Base-by-base conservation (phyloP, 2,329 filamentous ascomycete species). In the Xylariales sp. region DNA sequence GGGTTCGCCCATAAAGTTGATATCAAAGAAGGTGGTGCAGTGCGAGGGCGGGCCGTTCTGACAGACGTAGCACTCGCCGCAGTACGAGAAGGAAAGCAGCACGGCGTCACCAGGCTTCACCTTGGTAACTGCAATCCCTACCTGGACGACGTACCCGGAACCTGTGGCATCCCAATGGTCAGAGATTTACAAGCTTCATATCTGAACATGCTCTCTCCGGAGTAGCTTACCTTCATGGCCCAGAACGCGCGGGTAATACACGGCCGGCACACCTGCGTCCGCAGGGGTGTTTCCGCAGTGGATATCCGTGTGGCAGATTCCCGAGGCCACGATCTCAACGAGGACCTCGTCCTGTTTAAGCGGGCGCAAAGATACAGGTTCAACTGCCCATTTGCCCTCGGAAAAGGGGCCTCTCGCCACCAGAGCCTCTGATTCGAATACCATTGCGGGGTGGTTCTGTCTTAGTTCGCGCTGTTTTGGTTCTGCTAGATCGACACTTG, bases 231-330 rank as follows among this genome's bases (percentile, higher is more conserved):
- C 73, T 59, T 78, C 74, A 43, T 78, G 74, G 3, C 74, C 74
- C 13, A 75, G 54, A 1, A 77, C 62, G 18, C 61, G 53, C 0
- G 70, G 70, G 44, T 70, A 72, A 24, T 61, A 60, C 3, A 64
- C 55, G 3, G 62, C 57, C 3, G 56, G 54, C 2, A 56, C 53
- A 8, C 50, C 54, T 10, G 53, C 55, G 11, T 52, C 8, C 54
- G 59, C 44, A 0, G 44, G 27, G 5, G 50, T 56, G 7, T 63
- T 59, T 3, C 66, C 70, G 36, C 72, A 64, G 19, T 68, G 53
- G 8, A 74, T 49, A 44, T 78, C 74, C 0, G 72, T 74, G 41
- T 78, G 74, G 43, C 74, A 78, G 34, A 78, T 65, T 0, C 74
- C 74, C 0, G 67, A 67, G 0, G 74, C 71, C 1, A 75, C 59